Percentiles rank a stretch among this genome's conserved stretches.
phyloP scores from a whole-genome alignment of 345 rosid species.

The Eutrema japonicum region DNA sequence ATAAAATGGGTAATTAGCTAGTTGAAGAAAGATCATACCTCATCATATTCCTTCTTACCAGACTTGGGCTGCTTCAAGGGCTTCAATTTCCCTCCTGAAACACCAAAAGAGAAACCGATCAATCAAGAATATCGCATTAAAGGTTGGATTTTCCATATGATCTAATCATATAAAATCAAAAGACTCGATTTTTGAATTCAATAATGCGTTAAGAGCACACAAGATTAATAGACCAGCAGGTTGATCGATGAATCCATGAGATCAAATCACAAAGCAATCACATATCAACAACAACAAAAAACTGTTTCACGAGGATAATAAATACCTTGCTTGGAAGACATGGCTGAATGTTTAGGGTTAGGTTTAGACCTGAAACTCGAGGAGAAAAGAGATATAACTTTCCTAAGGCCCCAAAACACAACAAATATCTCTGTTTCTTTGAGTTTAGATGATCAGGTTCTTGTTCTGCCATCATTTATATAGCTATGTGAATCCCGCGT shows the following conservation, averaged over 20 bases:
- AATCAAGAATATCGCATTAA: neutral
- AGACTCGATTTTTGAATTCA: neutral
- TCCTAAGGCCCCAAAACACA: constrained; percentile 2
- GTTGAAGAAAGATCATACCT: constrained; percentile 50
- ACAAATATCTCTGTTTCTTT: constrained; percentile 15
- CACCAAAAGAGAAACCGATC: neutral
- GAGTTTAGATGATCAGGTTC: constrained; percentile 28
- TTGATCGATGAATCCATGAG: neutral
- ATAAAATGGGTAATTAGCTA: neutral
- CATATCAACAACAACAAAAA: neutral
- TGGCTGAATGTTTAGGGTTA: constrained; percentile 40
- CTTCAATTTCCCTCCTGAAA: constrained; percentile 76
- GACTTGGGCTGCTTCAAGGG: constrained; percentile 80
- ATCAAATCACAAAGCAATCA: neutral
- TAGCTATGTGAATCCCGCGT: constrained; percentile 5
- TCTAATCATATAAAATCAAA: neutral
- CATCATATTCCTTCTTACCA: constrained; percentile 77
- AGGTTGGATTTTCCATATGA: neutral
- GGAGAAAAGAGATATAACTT: constrained; percentile 21
- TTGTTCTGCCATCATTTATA: constrained; percentile 6
- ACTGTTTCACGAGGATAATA: neutral
- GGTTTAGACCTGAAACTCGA: constrained; percentile 42
- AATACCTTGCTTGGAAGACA: constrained; percentile 72
- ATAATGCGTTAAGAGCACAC: constrained; percentile 4
- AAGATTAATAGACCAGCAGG: neutral